A percentile compares a stretch with the other conserved stretches of the same genome.
Evolutionary conservation across 768 basidiomycete genomes (phyloP).

Genomic region (Mycena rosella): DNA sequence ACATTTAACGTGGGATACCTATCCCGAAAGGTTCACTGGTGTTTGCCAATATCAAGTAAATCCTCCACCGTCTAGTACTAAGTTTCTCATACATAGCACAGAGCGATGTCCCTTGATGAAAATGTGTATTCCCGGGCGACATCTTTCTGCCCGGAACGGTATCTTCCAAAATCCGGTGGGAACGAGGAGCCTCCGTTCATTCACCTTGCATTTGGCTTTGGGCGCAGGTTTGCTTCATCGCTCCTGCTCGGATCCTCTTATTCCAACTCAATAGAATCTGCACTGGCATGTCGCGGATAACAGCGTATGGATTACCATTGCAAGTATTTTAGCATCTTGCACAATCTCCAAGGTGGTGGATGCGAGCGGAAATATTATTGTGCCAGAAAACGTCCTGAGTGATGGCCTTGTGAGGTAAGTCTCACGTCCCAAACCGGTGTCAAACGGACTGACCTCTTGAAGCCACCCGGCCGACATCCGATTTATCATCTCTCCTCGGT

Average conservation of each 20-base stretch:
- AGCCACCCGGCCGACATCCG: constrained; percentile 31
- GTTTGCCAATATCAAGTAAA: constrained; percentile 40
- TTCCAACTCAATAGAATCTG: no score
- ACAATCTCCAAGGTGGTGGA: constrained; percentile 55
- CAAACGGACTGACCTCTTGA: no score
- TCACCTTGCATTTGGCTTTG: no score
- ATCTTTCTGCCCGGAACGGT: no score
- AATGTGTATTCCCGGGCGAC: no score
- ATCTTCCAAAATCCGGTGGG: no score
- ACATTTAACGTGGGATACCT: constrained; percentile 51
- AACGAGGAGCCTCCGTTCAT: no score
- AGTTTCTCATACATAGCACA: not conserved
- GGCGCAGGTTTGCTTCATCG: constrained; percentile 14
- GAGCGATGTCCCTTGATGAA: constrained; percentile 39
- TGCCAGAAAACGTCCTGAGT: constrained; percentile 55
- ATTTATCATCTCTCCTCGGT: constrained; percentile 26
- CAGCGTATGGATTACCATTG: no score
- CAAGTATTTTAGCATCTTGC: no score
- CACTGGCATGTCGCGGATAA: no score
- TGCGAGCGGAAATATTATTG: constrained; percentile 49
- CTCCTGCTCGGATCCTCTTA: not conserved
- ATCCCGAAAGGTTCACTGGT: constrained; percentile 48
- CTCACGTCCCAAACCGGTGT: no score
- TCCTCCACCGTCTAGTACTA: not conserved
- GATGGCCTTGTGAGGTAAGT: constrained; percentile 60